phyloP scores from a whole-genome alignment of 148 eudicot genomes.

The Camellia sinensis region DNA sequence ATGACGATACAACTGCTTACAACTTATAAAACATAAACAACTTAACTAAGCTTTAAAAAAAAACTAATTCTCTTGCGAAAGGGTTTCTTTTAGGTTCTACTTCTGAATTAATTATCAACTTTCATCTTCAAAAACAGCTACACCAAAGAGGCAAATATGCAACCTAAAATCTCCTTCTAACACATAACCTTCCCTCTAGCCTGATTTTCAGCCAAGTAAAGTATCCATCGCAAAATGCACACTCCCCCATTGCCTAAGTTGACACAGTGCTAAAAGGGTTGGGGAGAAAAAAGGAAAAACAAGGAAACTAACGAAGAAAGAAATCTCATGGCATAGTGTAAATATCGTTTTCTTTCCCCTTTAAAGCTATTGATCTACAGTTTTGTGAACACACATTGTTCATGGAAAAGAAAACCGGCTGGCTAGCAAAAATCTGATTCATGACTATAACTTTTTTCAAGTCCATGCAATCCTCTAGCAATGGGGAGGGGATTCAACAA shows the following conservation, averaged over 20 bases:
- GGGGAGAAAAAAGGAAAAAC: background rate
- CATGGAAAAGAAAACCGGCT: background rate
- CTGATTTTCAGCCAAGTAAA: background rate
- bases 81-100: too few species aligned
- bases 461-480: slow-evolving; percentile 4
- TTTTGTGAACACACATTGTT: background rate
- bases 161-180: slow-evolving; percentile 1
- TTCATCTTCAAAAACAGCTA: too few species aligned
- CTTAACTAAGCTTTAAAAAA: too few species aligned
- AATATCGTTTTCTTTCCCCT: background rate
- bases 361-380: background rate
- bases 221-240: too few species aligned
- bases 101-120: too few species aligned
- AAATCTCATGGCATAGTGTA: background rate
- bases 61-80: too few species aligned
- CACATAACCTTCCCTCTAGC: background rate
- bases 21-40: too few species aligned
- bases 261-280: background rate
- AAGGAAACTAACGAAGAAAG: background rate
- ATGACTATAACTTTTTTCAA: background rate
- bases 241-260: background rate
- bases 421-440: background rate
- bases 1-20: too few species aligned
- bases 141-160: background rate
- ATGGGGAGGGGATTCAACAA: slow-evolving; percentile 27